These are phyloP conservation scores for Pleurotus djamor DNA, from an alignment of 768 basidiomycete genomes.

Conservation along the genomic window DNA sequence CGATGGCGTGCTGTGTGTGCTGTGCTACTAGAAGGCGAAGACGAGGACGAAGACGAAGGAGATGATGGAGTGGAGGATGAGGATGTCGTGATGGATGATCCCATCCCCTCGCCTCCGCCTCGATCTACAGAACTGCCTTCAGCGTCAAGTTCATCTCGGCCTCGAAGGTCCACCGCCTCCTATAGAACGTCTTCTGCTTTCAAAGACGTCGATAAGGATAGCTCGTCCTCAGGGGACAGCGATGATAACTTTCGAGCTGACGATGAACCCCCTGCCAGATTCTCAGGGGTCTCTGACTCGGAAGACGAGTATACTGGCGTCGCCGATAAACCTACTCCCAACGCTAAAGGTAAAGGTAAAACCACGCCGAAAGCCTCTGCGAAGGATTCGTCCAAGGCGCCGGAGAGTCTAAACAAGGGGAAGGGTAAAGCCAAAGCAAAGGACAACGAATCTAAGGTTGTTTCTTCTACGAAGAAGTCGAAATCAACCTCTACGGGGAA, in stretches of 20 bases:
- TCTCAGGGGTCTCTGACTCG: slow-evolving; percentile 11
- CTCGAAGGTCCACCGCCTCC: slow-evolving; percentile 16
- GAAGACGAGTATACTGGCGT: slow-evolving; percentile 29
- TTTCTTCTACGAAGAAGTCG: too few relatives aligned
- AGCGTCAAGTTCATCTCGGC: background rate
- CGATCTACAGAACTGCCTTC: background rate
- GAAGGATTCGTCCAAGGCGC: too few relatives aligned
- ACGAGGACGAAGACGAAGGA: slow-evolving; percentile 31
- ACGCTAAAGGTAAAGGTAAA: too few relatives aligned
- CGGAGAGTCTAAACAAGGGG: too few relatives aligned
- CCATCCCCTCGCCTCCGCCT: slow-evolving; percentile 1
- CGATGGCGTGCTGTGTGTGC: slow-evolving; percentile 85
- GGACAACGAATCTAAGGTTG: too few relatives aligned
- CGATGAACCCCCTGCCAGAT: background rate
- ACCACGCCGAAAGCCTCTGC: too few relatives aligned
- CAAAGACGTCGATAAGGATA: slow-evolving; percentile 21
- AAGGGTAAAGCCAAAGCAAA: too few relatives aligned
- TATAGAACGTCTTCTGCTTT: background rate
- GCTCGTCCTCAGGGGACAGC: slow-evolving; percentile 14
- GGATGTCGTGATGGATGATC: slow-evolving; percentile 18
- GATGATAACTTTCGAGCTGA: slow-evolving; percentile 14
- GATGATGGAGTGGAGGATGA: slow-evolving; percentile 25
- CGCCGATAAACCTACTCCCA: too few relatives aligned
- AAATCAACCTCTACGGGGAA: background rate
- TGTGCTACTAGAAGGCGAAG: slow-evolving; percentile 52